Conservation (phyloP, 257 asterid genomes). For the Penstemon eatonii region DNA sequence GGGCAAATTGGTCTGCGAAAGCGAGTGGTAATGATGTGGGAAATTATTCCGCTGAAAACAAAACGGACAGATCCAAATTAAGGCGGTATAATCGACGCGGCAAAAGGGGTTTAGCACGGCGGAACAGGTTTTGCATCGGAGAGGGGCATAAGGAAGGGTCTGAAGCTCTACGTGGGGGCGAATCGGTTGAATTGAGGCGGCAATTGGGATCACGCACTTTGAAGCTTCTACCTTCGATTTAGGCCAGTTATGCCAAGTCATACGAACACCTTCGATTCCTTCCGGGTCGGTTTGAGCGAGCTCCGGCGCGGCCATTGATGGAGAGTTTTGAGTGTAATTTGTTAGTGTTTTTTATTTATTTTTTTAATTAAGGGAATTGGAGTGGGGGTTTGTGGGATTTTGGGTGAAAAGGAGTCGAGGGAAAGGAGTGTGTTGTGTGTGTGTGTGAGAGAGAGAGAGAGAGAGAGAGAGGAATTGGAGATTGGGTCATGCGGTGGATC, state of each 20-base stretch:
- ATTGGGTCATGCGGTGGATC: no score
- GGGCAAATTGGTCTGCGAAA: constrained; percentile 73
- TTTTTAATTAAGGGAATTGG: constrained; percentile 17
- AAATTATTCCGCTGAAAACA: constrained; percentile 86
- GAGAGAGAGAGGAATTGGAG: no score
- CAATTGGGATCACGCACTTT: constrained; percentile 97
- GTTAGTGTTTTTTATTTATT: constrained; percentile 1
- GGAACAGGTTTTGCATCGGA: constrained; percentile 89
- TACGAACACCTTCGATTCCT: constrained; percentile 90
- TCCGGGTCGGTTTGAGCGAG: constrained; percentile 81
- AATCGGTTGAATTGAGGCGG: constrained; percentile 88
- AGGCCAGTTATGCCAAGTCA: constrained; percentile 96
- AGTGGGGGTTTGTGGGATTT: constrained; percentile 9
- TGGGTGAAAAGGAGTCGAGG: no score
- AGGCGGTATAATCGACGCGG: constrained; percentile 84
- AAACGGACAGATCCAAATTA: constrained; percentile 96
- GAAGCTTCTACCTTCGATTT: constrained; percentile 89
- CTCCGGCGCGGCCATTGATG: constrained; percentile 74
- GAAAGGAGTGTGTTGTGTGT: no score
- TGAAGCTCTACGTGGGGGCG: constrained; percentile 78
- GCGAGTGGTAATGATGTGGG: constrained; percentile 65
- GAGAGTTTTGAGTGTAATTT: constrained; percentile 18
- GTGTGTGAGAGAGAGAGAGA: no score
- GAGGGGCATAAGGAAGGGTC: constrained; percentile 69
- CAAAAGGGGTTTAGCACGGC: constrained; percentile 73